phyloP scores from a whole-genome alignment of 805 yeast species.

The Saturnispora ahearnii region DNA sequence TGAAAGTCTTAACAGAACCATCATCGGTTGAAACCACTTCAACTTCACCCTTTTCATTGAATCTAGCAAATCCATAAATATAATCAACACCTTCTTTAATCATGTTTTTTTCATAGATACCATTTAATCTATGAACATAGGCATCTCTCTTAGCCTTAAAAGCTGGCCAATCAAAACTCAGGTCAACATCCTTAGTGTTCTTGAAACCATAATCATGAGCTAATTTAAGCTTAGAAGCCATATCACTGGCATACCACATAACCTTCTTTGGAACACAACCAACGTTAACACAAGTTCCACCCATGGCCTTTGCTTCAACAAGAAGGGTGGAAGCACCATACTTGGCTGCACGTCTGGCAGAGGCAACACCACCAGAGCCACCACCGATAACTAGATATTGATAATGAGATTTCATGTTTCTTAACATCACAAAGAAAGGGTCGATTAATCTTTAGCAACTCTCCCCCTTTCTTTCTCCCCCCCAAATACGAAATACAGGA shows the following conservation, averaged over 20 bases:
- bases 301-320: conserved; percentile 74
- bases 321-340: conserved; percentile 84
- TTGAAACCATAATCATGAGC: conserved; percentile 79
- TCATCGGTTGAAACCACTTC: conserved; percentile 69
- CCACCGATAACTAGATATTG: conserved; percentile 96
- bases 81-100: conserved; percentile 83
- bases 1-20: conserved; percentile 39
- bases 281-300: conserved; percentile 93
- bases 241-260: conserved; percentile 96
- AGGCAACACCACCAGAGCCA: conserved; percentile 99
- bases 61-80: conserved; percentile 78
- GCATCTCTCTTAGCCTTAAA: conserved; percentile 90
- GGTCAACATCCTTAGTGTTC: conserved; percentile 56
- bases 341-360: conserved; percentile 91
- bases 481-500: not conserved
- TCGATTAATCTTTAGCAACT: not conserved
- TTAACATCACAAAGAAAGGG: not conserved
- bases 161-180: conserved; percentile 82
- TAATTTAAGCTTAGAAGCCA: conserved; percentile 65
- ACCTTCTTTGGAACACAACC: conserved; percentile 99
- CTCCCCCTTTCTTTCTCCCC: not conserved
- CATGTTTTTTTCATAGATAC: conserved; percentile 85
- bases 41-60: conserved; percentile 60
- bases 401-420: conserved; percentile 45
- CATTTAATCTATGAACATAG: conserved; percentile 77